These are phyloP conservation scores for Paecilomyces dactylethromorphus DNA, from an alignment of 2,329 filamentous ascomycete species.

Conservation along the genomic window DNA sequence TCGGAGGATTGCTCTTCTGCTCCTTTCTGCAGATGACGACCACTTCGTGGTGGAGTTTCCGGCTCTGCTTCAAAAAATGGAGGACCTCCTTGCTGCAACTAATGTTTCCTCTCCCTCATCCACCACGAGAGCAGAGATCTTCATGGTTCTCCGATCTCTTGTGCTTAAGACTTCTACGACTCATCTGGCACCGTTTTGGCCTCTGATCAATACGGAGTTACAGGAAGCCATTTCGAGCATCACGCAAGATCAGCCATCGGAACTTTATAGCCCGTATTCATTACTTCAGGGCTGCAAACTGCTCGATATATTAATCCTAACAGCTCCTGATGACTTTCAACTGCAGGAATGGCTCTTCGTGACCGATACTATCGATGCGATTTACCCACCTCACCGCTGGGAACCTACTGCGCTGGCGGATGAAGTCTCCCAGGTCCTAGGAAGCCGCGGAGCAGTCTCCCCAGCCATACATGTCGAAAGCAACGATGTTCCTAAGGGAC, in stretches of 20 bases:
- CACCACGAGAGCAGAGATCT: constrained; percentile 79
- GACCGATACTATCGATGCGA: constrained; percentile 91
- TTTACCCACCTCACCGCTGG: constrained; percentile 69
- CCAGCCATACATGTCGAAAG: constrained; percentile 18
- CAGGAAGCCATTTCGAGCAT: constrained; percentile 73
- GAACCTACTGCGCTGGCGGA: constrained; percentile 73
- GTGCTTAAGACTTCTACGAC: constrained; percentile 71
- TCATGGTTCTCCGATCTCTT: constrained; percentile 78
- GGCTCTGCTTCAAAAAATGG: constrained; percentile 70
- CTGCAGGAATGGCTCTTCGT: constrained; percentile 98
- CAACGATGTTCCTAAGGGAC: constrained; percentile 21
- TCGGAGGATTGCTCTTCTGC: constrained; percentile 69
- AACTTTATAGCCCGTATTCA: constrained; percentile 69
- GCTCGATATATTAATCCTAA: constrained; percentile 76
- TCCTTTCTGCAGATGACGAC: constrained; percentile 71
- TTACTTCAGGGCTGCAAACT: constrained; percentile 91
- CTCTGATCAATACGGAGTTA: constrained; percentile 78
- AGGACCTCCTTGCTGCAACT: constrained; percentile 78
- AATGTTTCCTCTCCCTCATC: constrained; percentile 87
- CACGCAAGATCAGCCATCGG: constrained; percentile 61
- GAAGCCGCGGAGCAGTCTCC: constrained; percentile 33
- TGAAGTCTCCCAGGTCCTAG: constrained; percentile 72
- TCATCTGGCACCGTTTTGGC: constrained; percentile 82
- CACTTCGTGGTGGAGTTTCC: constrained; percentile 72
- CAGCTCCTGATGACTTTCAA: constrained; percentile 92